Evolutionary conservation across 352 stramenopile genomes (phyloP).

Genomic region (Pythium phragmitis): DNA sequence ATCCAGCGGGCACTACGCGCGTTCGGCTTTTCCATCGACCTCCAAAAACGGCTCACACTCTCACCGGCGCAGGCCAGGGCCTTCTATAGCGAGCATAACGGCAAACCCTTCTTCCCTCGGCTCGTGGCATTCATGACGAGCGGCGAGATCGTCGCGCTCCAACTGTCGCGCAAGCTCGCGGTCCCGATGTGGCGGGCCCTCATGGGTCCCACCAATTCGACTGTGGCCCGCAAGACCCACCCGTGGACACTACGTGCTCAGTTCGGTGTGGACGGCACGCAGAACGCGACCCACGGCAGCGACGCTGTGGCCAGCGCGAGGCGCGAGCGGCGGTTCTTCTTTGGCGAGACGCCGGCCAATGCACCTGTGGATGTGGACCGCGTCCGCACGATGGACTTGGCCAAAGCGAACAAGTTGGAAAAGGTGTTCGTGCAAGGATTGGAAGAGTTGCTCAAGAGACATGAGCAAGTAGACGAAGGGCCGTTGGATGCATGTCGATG

Average conservation of each 20-base stretch:
- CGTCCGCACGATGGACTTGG: constrained; percentile 11
- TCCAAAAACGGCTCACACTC: constrained; percentile 37
- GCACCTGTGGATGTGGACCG: not conserved
- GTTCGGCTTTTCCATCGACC: constrained; percentile 55
- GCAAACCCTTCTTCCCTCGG: constrained; percentile 59
- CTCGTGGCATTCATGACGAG: constrained; percentile 73
- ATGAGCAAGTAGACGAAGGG: constrained; percentile 5
- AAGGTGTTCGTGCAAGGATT: constrained; percentile 41
- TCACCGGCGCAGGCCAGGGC: constrained; percentile 42
- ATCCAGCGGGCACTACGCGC: constrained; percentile 41
- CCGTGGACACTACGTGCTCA: constrained; percentile 62
- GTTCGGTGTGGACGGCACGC: constrained; percentile 78
- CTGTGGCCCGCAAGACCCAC: constrained; percentile 40
- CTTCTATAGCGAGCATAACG: constrained; percentile 67
- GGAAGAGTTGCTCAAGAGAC: constrained; percentile 32
- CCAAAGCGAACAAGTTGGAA: constrained; percentile 21
- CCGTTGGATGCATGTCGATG: constrained; percentile 47
- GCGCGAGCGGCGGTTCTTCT: constrained; percentile 81
- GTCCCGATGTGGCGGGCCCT: constrained; percentile 66
- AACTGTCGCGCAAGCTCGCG: constrained; percentile 43
- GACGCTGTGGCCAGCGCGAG: constrained; percentile 53
- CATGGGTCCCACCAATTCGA: constrained; percentile 79
- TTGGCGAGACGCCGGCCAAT: constrained; percentile 30
- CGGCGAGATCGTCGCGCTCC: constrained; percentile 54
- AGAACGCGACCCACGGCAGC: constrained; percentile 83